Evolutionary conservation across 75 land plant genomes (phyloP).

Genomic region (Cunninghamia lanceolata): DNA sequence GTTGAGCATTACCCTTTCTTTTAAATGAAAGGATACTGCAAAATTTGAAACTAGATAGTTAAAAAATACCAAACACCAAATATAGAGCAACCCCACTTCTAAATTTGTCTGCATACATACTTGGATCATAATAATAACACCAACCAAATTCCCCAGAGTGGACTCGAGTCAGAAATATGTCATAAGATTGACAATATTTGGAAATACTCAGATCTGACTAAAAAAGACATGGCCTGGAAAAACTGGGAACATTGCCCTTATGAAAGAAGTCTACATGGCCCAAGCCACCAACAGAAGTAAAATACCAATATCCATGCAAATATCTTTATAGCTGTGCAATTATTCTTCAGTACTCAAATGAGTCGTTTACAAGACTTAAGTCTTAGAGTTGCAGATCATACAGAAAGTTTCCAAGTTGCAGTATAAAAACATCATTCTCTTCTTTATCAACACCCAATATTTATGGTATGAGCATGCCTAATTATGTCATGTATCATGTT

Average conservation of each 20-base stretch:
- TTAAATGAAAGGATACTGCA: not conserved
- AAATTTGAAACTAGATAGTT: not conserved
- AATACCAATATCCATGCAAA: not conserved
- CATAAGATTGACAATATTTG: not conserved
- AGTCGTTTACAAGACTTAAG: not conserved
- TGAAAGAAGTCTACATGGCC: not conserved
- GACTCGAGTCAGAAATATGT: not conserved
- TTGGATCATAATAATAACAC: not conserved
- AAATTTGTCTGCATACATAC: not conserved
- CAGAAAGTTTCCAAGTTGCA: not conserved
- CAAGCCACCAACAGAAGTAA: not conserved
- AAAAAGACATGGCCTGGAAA: not conserved
- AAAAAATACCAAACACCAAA: not conserved
- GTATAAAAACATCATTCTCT: not conserved
- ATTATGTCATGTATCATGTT: not conserved
- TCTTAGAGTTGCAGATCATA: not conserved
- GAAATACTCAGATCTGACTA: not conserved
- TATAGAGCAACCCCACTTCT: not conserved
- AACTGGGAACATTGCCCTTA: not conserved
- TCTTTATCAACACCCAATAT: not conserved
- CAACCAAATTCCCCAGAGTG: not conserved
- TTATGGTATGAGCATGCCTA: too few relatives aligned
- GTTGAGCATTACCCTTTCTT: not conserved
- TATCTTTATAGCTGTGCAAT: not conserved
- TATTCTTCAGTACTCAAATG: not conserved